Evolutionary conservation across 148 eudicot species (phyloP).

Genomic region (Spergularia marina): DNA sequence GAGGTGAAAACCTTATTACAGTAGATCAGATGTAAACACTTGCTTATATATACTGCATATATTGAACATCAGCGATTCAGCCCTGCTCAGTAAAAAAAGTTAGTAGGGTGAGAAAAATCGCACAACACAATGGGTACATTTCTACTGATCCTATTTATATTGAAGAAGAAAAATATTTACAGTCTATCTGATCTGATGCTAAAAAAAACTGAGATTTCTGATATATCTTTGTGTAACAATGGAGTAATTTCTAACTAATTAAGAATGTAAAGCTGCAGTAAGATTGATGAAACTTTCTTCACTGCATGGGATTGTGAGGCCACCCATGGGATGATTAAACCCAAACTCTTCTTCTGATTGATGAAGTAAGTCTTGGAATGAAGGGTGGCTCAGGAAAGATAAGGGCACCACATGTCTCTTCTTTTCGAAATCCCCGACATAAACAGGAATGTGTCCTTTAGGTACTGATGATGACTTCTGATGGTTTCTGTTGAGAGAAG

Average conservation of each 20-base stretch:
- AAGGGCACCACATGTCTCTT: slow-evolving; percentile 46
- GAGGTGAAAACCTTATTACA: too few relatives aligned
- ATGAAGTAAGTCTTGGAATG: slow-evolving; percentile 36
- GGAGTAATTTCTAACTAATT: background rate
- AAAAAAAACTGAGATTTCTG: too few relatives aligned
- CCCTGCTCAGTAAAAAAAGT: too few relatives aligned
- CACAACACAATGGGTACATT: too few relatives aligned
- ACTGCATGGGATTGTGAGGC: slow-evolving; percentile 50
- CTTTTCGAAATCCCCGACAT: slow-evolving; percentile 39
- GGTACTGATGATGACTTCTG: slow-evolving; percentile 30
- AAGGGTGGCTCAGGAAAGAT: slow-evolving; percentile 46
- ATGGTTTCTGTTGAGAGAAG: slow-evolving; percentile 23
- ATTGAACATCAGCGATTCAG: too few relatives aligned
- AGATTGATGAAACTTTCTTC: slow-evolving; percentile 34
- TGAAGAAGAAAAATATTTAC: too few relatives aligned
- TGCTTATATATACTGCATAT: too few relatives aligned
- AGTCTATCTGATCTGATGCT: too few relatives aligned
- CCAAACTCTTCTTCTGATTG: slow-evolving; percentile 48
- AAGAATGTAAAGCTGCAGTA: slow-evolving; percentile 10
- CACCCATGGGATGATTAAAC: slow-evolving; percentile 53
- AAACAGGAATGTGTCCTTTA: slow-evolving; percentile 48
- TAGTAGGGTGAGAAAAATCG: too few relatives aligned
- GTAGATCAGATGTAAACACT: too few relatives aligned
- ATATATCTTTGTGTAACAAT: background rate
- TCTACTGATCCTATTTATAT: too few relatives aligned